A percentile compares a stretch with the other conserved stretches of the same genome.
phyloP scores from a whole-genome alignment of 192 early-diverging fungal species.

The Neocallimastix lanati region DNA sequence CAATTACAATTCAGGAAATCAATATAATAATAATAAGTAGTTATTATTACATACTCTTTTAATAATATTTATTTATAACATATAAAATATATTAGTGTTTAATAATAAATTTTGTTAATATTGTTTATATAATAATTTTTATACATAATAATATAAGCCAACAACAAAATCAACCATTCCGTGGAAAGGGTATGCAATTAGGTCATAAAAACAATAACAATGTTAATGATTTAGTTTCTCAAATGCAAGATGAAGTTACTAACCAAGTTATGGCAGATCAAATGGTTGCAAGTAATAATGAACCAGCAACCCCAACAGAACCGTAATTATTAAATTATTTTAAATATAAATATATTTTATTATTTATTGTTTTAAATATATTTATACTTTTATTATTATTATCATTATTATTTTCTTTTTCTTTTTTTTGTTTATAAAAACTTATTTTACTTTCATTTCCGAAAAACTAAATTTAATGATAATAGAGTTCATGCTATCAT shows the following conservation, averaged over 20 bases:
- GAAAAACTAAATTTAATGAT: too few relatives aligned
- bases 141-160: too few relatives aligned
- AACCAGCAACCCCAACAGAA: not conserved
- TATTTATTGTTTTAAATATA: not conserved
- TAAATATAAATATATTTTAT: not conserved
- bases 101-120: too few relatives aligned
- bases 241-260: not conserved
- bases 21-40: not conserved
- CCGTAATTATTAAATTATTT: not conserved
- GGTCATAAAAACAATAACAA: not conserved
- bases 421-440: too few relatives aligned
- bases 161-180: not conserved
- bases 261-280: not conserved
- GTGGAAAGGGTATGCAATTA: not conserved
- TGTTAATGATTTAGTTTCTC: not conserved
- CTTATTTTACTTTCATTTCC: too few relatives aligned
- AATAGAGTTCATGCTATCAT: conserved; percentile 70
- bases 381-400: not conserved
- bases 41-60: too few relatives aligned
- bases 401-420: conserved; percentile 9
- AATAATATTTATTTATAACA: too few relatives aligned
- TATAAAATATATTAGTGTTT: too few relatives aligned
- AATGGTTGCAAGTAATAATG: not conserved
- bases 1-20: not conserved
- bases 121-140: too few relatives aligned